A percentile compares a stretch with the other conserved stretches of the same genome.
These are phyloP conservation scores for Sophora flavescens DNA, from an alignment of 306 rosid genomes.

Conservation along the genomic window DNA sequence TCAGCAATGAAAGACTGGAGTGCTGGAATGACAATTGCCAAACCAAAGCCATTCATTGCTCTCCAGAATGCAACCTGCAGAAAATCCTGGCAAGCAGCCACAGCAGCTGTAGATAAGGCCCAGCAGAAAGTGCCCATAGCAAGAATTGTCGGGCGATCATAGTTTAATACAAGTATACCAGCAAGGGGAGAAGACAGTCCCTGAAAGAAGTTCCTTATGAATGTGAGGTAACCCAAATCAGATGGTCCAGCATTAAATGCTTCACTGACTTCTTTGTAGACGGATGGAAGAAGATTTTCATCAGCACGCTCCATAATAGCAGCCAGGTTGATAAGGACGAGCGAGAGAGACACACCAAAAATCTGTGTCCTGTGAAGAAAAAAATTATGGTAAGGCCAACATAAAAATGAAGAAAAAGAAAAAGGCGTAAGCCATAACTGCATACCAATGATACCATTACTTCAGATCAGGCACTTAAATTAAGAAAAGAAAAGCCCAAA, in stretches of 20 bases:
- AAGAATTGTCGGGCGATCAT: conserved; percentile 85
- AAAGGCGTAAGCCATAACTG: background rate
- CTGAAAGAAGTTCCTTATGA: conserved; percentile 83
- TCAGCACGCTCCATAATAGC: conserved; percentile 97
- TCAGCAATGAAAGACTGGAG: conserved; percentile 97
- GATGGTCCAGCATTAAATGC: conserved; percentile 93
- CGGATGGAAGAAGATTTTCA: conserved; percentile 95
- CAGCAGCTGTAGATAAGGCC: conserved; percentile 98
- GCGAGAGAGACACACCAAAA: conserved; percentile 77
- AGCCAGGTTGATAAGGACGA: conserved; percentile 86
- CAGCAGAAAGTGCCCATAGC: conserved; percentile 92
- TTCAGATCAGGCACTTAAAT: conserved; percentile 6
- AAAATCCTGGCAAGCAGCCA: conserved; percentile 69
- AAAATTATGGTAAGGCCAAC: conserved; percentile 21
- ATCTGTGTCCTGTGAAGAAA: conserved; percentile 58
- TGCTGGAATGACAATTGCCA: conserved; percentile 97
- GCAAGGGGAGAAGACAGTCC: conserved; percentile 94
- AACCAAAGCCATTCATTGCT: conserved; percentile 89
- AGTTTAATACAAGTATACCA: conserved; percentile 77
- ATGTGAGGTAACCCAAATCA: conserved; percentile 93
- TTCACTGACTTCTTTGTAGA: conserved; percentile 97
- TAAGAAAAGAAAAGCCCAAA: background rate
- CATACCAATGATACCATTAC: conserved; percentile 13
- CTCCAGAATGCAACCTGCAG: conserved; percentile 90
- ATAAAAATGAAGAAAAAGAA: background rate